Percentiles rank a stretch among this genome's conserved stretches.
Evolutionary conservation across 2,329 filamentous ascomycete genomes (phyloP).

Genomic region (Aspergillus ibericus): DNA sequence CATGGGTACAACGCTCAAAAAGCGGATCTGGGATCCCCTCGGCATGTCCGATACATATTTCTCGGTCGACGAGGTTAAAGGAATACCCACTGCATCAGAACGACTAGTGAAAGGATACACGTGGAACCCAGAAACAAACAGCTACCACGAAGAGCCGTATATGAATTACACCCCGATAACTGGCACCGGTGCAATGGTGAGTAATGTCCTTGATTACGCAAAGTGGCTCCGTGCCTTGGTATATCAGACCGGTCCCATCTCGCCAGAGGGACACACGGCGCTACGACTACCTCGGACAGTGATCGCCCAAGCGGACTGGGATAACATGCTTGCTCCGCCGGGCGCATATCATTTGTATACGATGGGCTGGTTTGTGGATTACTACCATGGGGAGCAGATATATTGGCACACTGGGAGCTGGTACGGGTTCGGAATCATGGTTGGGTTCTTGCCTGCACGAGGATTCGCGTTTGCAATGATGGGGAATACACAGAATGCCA

Average conservation of each 20-base stretch:
- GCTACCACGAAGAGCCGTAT: slow-evolving; percentile 16
- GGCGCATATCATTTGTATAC: slow-evolving; percentile 17
- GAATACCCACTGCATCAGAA: neutral
- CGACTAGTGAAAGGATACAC: slow-evolving; percentile 22
- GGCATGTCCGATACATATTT: slow-evolving; percentile 28
- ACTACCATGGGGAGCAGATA: slow-evolving; percentile 21
- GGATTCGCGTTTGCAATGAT: slow-evolving; percentile 26
- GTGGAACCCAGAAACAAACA: slow-evolving; percentile 15
- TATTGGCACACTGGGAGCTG: slow-evolving; percentile 26
- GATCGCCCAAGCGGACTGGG: slow-evolving; percentile 3
- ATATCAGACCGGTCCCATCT: slow-evolving; percentile 17
- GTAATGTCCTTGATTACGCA: slow-evolving; percentile 27
- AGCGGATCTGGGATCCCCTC: slow-evolving; percentile 25
- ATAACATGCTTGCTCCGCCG: slow-evolving; percentile 12
- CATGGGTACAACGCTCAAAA: slow-evolving; percentile 17
- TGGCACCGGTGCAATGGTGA: slow-evolving; percentile 26
- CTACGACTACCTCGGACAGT: slow-evolving; percentile 16
- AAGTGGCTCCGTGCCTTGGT: slow-evolving; percentile 26
- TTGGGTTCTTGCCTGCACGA: slow-evolving; percentile 24
- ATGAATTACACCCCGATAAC: slow-evolving; percentile 19
- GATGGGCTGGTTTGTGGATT: slow-evolving; percentile 24
- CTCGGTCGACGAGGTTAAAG: slow-evolving; percentile 15
- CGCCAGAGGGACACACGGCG: slow-evolving; percentile 15
- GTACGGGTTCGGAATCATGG: slow-evolving; percentile 22
- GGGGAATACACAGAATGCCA: slow-evolving; percentile 19